Evolutionary conservation across 352 stramenopile species (phyloP).

Genomic region (Pythium coloratum): DNA sequence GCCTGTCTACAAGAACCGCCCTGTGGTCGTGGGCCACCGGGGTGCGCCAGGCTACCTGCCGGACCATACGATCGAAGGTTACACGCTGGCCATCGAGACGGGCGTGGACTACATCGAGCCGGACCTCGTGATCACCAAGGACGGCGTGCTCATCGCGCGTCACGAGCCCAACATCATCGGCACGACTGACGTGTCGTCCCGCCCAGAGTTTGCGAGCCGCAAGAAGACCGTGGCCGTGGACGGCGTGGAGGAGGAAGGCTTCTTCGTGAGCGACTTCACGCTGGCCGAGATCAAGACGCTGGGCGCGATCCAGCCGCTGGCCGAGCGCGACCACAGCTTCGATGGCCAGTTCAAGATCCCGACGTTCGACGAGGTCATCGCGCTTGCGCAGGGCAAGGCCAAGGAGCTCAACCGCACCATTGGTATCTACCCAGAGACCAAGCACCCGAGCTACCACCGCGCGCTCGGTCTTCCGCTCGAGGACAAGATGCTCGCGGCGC

Average conservation of each 20-base stretch:
- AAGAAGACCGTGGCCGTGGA: conserved; percentile 47
- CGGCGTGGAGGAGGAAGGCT: conserved; percentile 49
- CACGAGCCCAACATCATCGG: conserved; percentile 25
- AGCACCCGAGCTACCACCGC: conserved; percentile 73
- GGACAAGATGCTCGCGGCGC: conserved; percentile 67
- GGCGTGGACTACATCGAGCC: conserved; percentile 91
- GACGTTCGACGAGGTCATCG: conserved; percentile 87
- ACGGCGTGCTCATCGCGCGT: conserved; percentile 22
- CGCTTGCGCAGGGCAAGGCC: conserved; percentile 44
- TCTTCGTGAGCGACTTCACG: conserved; percentile 91
- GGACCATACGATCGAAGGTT: conserved; percentile 88
- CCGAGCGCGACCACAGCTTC: conserved; percentile 71
- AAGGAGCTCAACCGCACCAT: conserved; percentile 55
- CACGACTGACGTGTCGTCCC: conserved; percentile 83
- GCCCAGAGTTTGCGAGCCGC: conserved; percentile 62
- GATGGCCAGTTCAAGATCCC: conserved; percentile 85
- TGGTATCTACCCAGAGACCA: conserved; percentile 88
- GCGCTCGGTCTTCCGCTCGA: conserved; percentile 46
- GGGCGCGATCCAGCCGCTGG: conserved; percentile 70
- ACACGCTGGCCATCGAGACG: conserved; percentile 87
- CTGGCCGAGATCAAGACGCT: conserved; percentile 89
- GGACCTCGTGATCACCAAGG: conserved; percentile 59
- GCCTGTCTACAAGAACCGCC: conserved; percentile 35
- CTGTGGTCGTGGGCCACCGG: conserved; percentile 76
- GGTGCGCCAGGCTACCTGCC: conserved; percentile 88